Evolutionary conservation across 441 rosid genomes (phyloP).

Genomic region (Viola pubescens): DNA sequence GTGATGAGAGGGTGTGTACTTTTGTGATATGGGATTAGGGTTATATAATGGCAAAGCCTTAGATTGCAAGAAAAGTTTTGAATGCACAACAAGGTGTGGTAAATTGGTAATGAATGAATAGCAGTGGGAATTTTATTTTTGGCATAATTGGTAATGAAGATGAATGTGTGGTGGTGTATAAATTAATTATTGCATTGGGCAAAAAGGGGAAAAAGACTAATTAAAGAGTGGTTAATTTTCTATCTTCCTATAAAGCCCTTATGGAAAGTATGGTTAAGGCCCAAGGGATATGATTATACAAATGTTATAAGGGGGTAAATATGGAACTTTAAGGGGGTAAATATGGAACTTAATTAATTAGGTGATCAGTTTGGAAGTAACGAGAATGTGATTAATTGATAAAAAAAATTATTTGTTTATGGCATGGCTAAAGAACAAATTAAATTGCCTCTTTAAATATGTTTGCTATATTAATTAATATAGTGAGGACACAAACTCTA

Average conservation of each 20-base stretch:
- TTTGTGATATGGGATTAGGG: slow-evolving; percentile 16
- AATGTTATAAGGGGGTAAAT: background rate
- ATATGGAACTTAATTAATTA: background rate
- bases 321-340: background rate
- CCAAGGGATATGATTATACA: background rate
- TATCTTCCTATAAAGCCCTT: background rate
- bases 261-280: background rate
- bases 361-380: background rate
- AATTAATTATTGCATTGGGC: background rate
- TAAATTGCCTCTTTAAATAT: too few relatives aligned
- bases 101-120: background rate
- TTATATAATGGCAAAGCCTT: slow-evolving; percentile 23
- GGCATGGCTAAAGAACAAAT: too few relatives aligned
- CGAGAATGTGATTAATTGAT: too few relatives aligned
- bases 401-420: too few relatives aligned
- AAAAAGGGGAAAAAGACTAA: background rate
- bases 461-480: too few relatives aligned
- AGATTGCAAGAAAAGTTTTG: slow-evolving; percentile 50
- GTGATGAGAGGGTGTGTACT: background rate
- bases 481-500: background rate
- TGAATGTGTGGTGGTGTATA: slow-evolving; percentile 3
- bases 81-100: background rate
- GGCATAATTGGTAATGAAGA: slow-evolving; percentile 28
- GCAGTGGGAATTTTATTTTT: slow-evolving; percentile 22
- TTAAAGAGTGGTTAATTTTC: background rate